Evolutionary conservation across 305 asterid species (phyloP), one percentile per base, ranked within the genome.

Genomic region (Plantago coronopus): DNA sequence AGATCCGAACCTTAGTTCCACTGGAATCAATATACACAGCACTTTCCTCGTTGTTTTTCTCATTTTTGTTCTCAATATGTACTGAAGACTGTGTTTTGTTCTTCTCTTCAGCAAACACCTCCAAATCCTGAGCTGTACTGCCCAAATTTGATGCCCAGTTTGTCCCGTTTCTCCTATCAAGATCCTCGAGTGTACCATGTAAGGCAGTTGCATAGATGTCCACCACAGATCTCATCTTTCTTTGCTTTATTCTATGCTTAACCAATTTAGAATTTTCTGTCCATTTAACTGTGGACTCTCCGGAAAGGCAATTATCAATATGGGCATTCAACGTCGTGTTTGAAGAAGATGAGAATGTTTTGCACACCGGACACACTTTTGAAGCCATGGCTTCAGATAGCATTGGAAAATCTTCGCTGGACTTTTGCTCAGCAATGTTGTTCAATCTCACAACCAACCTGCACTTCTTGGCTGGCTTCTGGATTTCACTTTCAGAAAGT

Each of bases 261-360:
- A 74, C 69, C 65, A 64, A 85, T 70, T 74, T 78, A 1, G 84
- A 18, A 79, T 70, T 76, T 51, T 73, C 48, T 0, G 85, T 73
- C 79, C 80, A 70, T 66, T 82, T 81, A 22, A 72, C 27, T 0
- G 80, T 37, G 45, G 91, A 69, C 71, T 76, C 94, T 18, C 81
- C 88, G 64, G 97, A 85, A 62, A 93, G 96, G 60, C 99, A 93
- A 58, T 85, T 96, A 72, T 93, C 99, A 5, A 93, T 93, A 63
- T 93, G 99, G 34, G 99, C 99, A 59, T 93, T 93, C 81, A 93
- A 71, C 42, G 99, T 93, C 44, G 99, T 93, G 82, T 93, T 93
- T 11, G 99, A 93, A 22, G 95, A 83, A 18, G 99, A 93, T 2
- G 99, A 79, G 72, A 93, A 93, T 3, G 80, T 74, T 79, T 83